Conservation (phyloP, 2,329 filamentous ascomycete species). For the Aureobasidium uvarum region DNA sequence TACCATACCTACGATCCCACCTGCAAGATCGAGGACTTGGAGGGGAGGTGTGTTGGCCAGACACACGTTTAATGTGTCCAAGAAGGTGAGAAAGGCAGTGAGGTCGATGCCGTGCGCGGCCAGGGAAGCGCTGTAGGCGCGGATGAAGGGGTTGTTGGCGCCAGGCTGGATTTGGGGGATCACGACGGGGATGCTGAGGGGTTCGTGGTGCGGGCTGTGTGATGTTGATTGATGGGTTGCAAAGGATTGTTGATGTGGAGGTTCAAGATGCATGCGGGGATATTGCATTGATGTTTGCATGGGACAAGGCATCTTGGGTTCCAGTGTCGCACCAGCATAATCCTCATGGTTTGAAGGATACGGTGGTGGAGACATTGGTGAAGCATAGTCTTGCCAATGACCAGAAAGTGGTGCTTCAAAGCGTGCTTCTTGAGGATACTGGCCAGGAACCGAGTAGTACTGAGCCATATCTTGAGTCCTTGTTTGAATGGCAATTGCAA, state of each 20-base stretch:
- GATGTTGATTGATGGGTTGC: not conserved
- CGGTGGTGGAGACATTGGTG: conserved; percentile 1
- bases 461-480: not conserved
- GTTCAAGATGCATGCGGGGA: no score
- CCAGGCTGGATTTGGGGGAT: not conserved
- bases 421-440: not conserved
- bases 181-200: not conserved
- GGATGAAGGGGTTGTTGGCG: not conserved
- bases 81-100: not conserved
- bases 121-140: not conserved
- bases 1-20: not conserved
- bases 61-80: not conserved
- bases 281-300: not conserved
- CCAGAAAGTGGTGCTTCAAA: not conserved
- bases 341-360: not conserved
- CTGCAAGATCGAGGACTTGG: conserved; percentile 4
- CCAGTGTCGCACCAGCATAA: not conserved
- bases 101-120: not conserved
- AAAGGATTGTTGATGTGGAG: not conserved
- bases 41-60: not conserved
- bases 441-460: not conserved
- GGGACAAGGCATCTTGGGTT: not conserved
- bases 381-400: not conserved
- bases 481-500: not conserved
- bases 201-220: not conserved